Base-by-base conservation (phyloP, 768 basidiomycete genomes). In the Podaxis pistillaris region DNA sequence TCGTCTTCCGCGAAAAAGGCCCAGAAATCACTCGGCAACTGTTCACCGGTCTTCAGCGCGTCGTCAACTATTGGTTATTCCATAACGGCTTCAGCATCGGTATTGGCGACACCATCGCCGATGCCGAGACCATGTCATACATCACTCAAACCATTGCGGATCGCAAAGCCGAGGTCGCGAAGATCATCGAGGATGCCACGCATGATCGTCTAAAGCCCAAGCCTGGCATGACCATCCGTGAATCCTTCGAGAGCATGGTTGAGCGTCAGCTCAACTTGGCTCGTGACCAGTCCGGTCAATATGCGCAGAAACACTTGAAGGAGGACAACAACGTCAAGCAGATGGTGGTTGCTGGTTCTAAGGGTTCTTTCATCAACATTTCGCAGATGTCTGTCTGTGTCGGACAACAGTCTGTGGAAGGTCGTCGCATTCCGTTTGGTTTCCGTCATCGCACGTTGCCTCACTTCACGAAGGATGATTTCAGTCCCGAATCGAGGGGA, bases 341-440 rank as follows among this genome's bases (percentile, higher is more conserved):
- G 84, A 99, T 99, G 97, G 96, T 98, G 71, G 94, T 96, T 5
- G 96, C 97, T 9, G 97, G 97, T 26, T 97, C 97, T 12, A 98
- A 99, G 77, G 95, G 96, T 76, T 95, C 95, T 0, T 96, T 94
- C 82, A 99, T 98, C 84, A 99, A 99, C 76, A 98, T 99, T 70
- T 98, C 97, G 11, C 97, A 99, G 78, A 98, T 98, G 97, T 96
- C 96, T 17, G 96, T 96, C 61, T 95, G 95, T 81, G 97, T 99
- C 46, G 97, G 97, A 26, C 97, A 98, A 76, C 96, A 98, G 78
- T 90, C 88, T 68, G 96, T 99, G 57, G 97, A 98, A 76, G 97
- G 97, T 67, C 93, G 93, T 68, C 96, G 97, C 64, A 97, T 98
- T 68, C 96, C 96, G 0, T 98, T 96, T 74, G 97, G 97, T 11